Evolutionary conservation across 768 basidiomycete genomes (phyloP).

Genomic region (Hericium rajendrae): DNA sequence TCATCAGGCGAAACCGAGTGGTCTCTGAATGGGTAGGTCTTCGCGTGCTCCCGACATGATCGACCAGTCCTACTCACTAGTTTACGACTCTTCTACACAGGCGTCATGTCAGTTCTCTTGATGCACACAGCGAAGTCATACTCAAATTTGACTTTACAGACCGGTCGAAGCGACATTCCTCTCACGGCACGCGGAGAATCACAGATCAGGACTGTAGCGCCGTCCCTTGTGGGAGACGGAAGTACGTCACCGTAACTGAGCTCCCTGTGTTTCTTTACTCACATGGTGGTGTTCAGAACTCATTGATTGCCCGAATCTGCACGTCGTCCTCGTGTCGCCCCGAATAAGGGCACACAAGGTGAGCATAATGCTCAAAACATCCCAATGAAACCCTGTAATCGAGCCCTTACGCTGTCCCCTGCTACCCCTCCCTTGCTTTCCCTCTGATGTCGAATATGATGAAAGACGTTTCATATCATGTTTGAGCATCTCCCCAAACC

Average conservation of each 20-base stretch:
- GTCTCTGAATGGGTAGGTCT: slow-evolving; percentile 71
- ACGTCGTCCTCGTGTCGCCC: slow-evolving; percentile 76
- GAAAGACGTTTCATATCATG: slow-evolving; percentile 71
- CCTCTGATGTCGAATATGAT: not conserved
- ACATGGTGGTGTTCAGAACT: slow-evolving; percentile 33
- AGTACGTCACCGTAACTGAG: slow-evolving; percentile 38
- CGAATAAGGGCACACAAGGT: slow-evolving; percentile 63
- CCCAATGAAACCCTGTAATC: no score
- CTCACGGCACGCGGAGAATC: slow-evolving; percentile 69
- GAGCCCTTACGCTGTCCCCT: no score
- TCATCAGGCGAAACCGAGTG: slow-evolving; percentile 83
- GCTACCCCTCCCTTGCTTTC: no score
- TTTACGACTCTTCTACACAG: slow-evolving; percentile 24
- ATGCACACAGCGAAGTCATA: not conserved
- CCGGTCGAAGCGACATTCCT: slow-evolving; percentile 81
- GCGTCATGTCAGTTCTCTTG: slow-evolving; percentile 42
- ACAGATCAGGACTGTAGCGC: slow-evolving; percentile 56
- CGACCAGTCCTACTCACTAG: not conserved
- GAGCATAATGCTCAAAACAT: not conserved
- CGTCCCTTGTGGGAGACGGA: slow-evolving; percentile 62
- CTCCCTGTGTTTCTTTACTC: not conserved
- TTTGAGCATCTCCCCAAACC: slow-evolving; percentile 40
- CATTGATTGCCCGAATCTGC: slow-evolving; percentile 73
- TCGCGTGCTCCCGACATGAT: not conserved
- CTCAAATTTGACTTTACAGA: slow-evolving; percentile 34